Evolutionary conservation across 2,329 filamentous ascomycete genomes (phyloP), one percentile per base, ranked within the genome.

Genomic region (Domatiomyces catenatus): DNA sequence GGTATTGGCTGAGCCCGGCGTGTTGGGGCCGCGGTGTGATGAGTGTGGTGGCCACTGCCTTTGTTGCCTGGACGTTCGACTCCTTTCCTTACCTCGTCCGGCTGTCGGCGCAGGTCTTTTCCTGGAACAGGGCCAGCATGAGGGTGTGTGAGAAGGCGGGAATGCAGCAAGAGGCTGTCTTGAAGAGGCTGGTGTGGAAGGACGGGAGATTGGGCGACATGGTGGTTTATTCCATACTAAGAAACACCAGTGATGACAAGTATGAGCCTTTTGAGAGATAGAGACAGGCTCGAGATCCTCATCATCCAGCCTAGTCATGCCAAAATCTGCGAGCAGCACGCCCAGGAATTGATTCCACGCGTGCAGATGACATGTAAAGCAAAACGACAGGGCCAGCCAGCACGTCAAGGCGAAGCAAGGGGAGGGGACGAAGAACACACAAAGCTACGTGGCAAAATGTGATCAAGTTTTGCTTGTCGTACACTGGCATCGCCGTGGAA

Each of bases 61-160:
- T 52, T 24, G 22, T 42, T 15, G 8, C 46, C 19, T 52, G 50
- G 50, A 26, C 20, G 8, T 52, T 48, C 18, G 43, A 49, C 5
- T 20, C 43, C n/a, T 52, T 49, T 39, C 24, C 43, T 15, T 48
- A 46, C 39, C 42, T 52, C 1, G 43, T 52, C 47, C 20, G 50
- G n/a, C 43, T 52, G 12, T 42, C 46, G 28, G 50, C 22, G 7
- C n/a, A 42, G 42, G 47, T 44, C 12, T 49, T 49, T 49, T 42
- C 42, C 24, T 52, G 50, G 50, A 52, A 52, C 24, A 42, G 42
- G 26, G 46, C 19, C 7, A 49, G 47, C 22, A 42, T 44, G 47
- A 52, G 39, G 43, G 50, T 52, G 42, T 39, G 48, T 18, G 26
- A 42, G 42, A 52, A 52, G 47, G 43, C 39, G 18, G 50, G 50